Base-by-base conservation (phyloP, 2,329 filamentous ascomycete species). In the Ophiosphaerella herpotricha region DNA sequence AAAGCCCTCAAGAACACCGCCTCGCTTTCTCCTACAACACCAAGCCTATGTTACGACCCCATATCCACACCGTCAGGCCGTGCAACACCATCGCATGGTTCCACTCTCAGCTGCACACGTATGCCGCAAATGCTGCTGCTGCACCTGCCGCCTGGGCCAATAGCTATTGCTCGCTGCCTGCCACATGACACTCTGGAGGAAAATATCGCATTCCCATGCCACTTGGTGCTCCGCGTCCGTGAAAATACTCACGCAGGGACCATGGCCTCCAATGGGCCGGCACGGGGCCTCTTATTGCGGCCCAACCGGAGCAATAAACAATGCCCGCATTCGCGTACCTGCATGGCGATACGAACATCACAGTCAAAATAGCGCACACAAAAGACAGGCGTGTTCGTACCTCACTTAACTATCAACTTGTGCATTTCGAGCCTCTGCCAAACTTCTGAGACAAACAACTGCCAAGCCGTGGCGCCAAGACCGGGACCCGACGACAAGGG, bases 381-480 rank as follows among this genome's bases (percentile, higher is more conserved):
- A 3, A 29, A 29, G 7, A 33, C 18, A 33, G 16, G 12, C 29
- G 33, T 36, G 46, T 34, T 46, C n/a, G n/a, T 14, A 21, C n/a
- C 13, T 24, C 29, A 18, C 21, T 37, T 40, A 5, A 13, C 29
- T 37, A 39, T 23, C 14, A 14, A 4, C 16, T 26, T 34, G 43
- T 18, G 24, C 41, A 21, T 41, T 18, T 45, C 5, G 18, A 12
- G 2, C n/a, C 29, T 16, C 33, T 16, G 23, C n/a, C 8, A 42
- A 16, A 34, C 33, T 44, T 31, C 26, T 29, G 26, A 29, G 48
- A 50, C 38, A 29, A 46, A 39, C 40, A 33, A 47, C 24, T 48
- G 38, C 67, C 63, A 67, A 66, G 66, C 57, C 67, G 38, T 66
- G 67, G 67, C 69, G 68, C 69, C 68, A 72, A 72, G 68, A 18